Percentiles rank a stretch among this genome's conserved stretches.
These are phyloP conservation scores for Neopestalotiopsis sp. DNA, from an alignment of 2,329 filamentous ascomycete genomes.

Conservation along the genomic window DNA sequence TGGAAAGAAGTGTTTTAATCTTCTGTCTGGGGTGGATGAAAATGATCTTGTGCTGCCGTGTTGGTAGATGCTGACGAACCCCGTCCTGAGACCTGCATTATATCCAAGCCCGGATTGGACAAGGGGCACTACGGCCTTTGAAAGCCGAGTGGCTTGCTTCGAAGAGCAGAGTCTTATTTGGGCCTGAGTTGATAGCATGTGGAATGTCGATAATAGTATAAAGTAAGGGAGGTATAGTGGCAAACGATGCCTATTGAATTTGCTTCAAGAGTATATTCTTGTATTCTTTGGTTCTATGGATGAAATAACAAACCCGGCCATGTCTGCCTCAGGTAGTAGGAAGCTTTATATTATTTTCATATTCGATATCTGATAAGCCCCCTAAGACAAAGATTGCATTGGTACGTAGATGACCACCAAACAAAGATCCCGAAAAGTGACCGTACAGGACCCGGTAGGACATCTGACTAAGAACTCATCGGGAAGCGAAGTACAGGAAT, in stretches of 20 bases:
- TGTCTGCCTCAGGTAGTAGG: conserved; percentile 17
- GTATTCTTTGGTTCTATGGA: neutral
- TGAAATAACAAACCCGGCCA: neutral
- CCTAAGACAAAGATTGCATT: neutral
- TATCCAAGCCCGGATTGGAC: conserved; percentile 29
- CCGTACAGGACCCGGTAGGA: conserved; percentile 14
- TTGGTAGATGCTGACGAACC: conserved; percentile 30
- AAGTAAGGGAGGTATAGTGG: conserved; percentile 15
- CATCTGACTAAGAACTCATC: neutral
- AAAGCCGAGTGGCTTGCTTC: conserved; percentile 36
- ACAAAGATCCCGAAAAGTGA: neutral
- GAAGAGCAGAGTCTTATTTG: conserved; percentile 37
- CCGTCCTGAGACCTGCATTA: conserved; percentile 35
- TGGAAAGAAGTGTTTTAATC: conserved; percentile 68
- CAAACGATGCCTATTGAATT: neutral
- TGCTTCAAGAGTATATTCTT: neutral
- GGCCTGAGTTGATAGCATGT: conserved; percentile 38
- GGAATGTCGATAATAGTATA: conserved; percentile 17
- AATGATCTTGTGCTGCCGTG: conserved; percentile 44
- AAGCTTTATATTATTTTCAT: conserved; percentile 4
- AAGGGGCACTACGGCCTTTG: conserved; percentile 31
- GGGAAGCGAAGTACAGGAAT: neutral
- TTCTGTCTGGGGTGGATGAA: conserved; percentile 53
- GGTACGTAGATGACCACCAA: neutral
- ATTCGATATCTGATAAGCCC: neutral